A percentile compares a stretch with the other conserved stretches of the same genome.
Evolutionary conservation across 140 eudicot genomes (phyloP).

Genomic region (Stevia rebaudiana): DNA sequence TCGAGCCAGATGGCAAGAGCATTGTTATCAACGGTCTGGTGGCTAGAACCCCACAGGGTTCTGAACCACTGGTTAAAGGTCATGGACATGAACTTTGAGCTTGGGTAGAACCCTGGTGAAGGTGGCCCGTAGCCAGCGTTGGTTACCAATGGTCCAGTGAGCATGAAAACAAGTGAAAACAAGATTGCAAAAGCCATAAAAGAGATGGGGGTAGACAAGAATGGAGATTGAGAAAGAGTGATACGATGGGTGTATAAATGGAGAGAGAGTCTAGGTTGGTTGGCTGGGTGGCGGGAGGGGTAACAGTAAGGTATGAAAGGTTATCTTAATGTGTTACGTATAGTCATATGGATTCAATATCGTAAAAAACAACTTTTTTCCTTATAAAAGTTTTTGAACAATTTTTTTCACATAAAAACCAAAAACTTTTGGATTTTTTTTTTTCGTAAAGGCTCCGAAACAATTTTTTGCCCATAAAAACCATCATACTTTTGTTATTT

Average conservation of each 20-base stretch:
- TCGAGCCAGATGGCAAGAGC: slow-evolving; percentile 87
- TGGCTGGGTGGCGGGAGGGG: not conserved
- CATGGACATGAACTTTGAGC: slow-evolving; percentile 60
- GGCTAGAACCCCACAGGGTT: slow-evolving; percentile 87
- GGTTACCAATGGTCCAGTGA: slow-evolving; percentile 28
- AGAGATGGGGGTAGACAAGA: not conserved
- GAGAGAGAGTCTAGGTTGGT: not conserved
- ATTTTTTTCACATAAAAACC: too few species aligned
- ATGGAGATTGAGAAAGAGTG: slow-evolving; percentile 9
- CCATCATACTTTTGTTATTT: too few species aligned
- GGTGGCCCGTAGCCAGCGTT: slow-evolving; percentile 72
- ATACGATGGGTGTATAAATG: slow-evolving; percentile 29
- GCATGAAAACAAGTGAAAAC: slow-evolving; percentile 22
- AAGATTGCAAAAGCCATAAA: slow-evolving; percentile 25
- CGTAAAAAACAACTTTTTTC: too few species aligned
- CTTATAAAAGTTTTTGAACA: too few species aligned
- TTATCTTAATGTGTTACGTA: too few species aligned
- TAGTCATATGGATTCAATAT: too few species aligned
- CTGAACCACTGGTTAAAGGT: slow-evolving; percentile 58
- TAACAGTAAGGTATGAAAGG: not conserved
- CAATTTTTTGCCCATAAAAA: too few species aligned
- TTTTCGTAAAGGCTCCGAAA: too few species aligned
- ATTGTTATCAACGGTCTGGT: slow-evolving; percentile 53
- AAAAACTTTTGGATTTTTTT: too few species aligned
- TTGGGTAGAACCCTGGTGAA: slow-evolving; percentile 82